These are phyloP conservation scores for Trichoderma koningiopsis DNA, from an alignment of 2,329 filamentous ascomycete genomes.

Conservation along the genomic window DNA sequence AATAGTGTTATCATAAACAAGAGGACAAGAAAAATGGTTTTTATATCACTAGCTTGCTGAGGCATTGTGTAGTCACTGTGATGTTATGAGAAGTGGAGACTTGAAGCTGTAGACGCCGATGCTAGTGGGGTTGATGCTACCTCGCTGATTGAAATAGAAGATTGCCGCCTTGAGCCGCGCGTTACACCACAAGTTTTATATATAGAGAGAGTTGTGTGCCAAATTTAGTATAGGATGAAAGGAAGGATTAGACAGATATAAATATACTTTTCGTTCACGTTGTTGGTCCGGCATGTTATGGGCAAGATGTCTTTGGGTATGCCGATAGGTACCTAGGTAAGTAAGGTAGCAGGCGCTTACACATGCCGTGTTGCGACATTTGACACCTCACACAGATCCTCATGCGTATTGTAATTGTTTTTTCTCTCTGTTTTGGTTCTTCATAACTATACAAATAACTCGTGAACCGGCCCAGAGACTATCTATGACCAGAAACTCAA, in stretches of 20 bases:
- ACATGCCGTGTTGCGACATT: background rate
- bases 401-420: slow-evolving; percentile 24
- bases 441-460: slow-evolving; percentile 21
- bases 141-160: too few species aligned
- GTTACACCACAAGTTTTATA: too few species aligned
- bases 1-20: slow-evolving; percentile 54
- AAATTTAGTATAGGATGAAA: too few species aligned
- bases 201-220: too few species aligned
- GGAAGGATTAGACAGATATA: background rate
- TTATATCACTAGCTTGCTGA: slow-evolving; percentile 43
- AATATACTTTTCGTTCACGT: background rate
- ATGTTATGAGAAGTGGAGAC: slow-evolving; percentile 35
- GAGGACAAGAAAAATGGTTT: slow-evolving; percentile 50
- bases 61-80: slow-evolving; percentile 38
- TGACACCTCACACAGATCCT: background rate
- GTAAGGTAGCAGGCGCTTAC: background rate
- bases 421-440: slow-evolving; percentile 12
- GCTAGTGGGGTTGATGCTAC: slow-evolving; percentile 23
- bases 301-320: background rate
- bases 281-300: background rate
- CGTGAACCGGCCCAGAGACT: background rate
- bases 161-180: too few species aligned
- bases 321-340: too few species aligned
- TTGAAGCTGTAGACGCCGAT: slow-evolving; percentile 11
- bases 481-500: slow-evolving; percentile 10